Evolutionary conservation across 352 stramenopile genomes (phyloP).

Genomic region (Globisporangium orthogonon): DNA sequence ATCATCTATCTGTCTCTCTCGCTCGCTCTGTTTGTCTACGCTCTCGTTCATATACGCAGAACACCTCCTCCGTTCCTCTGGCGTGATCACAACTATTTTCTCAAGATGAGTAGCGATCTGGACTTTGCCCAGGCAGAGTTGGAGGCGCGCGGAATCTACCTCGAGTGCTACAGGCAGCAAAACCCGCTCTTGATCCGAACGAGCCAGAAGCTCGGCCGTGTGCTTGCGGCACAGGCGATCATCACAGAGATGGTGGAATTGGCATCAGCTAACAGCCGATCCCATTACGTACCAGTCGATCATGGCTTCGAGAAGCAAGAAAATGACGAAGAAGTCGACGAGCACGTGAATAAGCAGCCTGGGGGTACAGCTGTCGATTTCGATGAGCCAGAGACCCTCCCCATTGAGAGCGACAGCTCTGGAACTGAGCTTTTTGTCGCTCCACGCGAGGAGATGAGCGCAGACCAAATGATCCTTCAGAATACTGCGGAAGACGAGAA

Average conservation of each 20-base stretch:
- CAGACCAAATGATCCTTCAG: slow-evolving; percentile 8
- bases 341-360: background rate
- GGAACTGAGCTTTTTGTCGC: background rate
- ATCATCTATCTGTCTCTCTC: background rate
- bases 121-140: slow-evolving; percentile 61
- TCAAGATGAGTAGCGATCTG: slow-evolving; percentile 65
- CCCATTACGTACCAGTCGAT: slow-evolving; percentile 3
- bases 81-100: slow-evolving; percentile 68
- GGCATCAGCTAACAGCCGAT: background rate
- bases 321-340: background rate
- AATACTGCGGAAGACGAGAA: background rate
- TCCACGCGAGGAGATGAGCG: slow-evolving; percentile 5
- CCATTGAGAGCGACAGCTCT: background rate
- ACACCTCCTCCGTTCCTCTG: slow-evolving; percentile 64
- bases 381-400: background rate
- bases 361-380: background rate
- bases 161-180: slow-evolving; percentile 43
- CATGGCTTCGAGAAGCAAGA: slow-evolving; percentile 12
- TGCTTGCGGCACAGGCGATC: slow-evolving; percentile 63
- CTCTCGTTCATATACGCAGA: slow-evolving; percentile 14
- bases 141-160: slow-evolving; percentile 33
- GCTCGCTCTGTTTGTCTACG: background rate
- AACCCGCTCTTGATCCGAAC: slow-evolving; percentile 68
- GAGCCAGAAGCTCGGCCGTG: slow-evolving; percentile 64
- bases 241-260: slow-evolving; percentile 59